A percentile compares a stretch with the other conserved stretches of the same genome.
Evolutionary conservation across 345 rosid genomes (phyloP).

Genomic region (Ceriops zippeliana): DNA sequence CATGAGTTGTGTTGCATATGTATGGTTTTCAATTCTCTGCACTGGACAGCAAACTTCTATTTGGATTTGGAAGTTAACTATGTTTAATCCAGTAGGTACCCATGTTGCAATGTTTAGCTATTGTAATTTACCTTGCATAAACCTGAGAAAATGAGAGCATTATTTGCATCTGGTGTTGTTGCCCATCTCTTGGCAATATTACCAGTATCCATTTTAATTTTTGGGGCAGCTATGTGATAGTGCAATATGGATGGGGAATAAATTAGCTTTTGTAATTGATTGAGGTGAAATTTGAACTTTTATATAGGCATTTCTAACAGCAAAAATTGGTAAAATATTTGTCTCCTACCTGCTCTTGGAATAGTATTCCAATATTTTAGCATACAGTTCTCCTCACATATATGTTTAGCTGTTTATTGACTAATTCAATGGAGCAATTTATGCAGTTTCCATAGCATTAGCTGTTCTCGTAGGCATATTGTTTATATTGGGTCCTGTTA

Average conservation of each 20-base stretch:
- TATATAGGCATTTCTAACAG: not conserved
- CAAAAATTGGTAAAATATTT: not conserved
- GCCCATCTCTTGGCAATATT: not conserved
- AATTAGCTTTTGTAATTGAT: not conserved
- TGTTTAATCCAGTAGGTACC: no score
- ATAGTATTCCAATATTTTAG: not conserved
- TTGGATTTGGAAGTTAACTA: no score
- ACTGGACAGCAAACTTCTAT: no score
- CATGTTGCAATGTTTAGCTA: no score
- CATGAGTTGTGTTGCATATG: no score
- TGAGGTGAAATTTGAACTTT: not conserved
- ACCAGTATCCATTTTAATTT: not conserved
- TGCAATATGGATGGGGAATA: not conserved
- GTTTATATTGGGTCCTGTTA: no score
- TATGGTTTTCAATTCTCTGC: no score
- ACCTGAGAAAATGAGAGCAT: no score
- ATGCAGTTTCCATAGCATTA: not conserved
- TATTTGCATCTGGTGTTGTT: not conserved
- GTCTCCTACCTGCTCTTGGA: not conserved
- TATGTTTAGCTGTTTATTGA: not conserved
- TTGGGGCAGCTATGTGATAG: not conserved
- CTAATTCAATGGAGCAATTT: not conserved
- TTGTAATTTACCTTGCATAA: no score
- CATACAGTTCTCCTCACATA: not conserved
- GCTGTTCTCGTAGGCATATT: not conserved